A percentile compares a stretch with the other conserved stretches of the same genome.
Conservation (phyloP, 176 grass and related monocot species). For the Carex myosuroides region DNA sequence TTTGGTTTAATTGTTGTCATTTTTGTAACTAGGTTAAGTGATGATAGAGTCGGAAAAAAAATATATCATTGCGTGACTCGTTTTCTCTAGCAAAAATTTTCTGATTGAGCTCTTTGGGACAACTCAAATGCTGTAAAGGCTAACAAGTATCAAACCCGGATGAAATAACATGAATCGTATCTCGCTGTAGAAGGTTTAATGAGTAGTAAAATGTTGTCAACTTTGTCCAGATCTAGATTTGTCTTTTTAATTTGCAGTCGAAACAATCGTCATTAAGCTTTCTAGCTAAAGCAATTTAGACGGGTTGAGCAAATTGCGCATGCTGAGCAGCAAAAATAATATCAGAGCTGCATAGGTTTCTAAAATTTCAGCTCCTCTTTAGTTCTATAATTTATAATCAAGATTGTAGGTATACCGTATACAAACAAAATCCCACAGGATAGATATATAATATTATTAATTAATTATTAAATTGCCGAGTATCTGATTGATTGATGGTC, state of each 20-base stretch:
- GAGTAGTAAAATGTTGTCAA: neutral
- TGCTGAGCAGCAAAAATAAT: neutral
- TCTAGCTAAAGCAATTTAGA: no score
- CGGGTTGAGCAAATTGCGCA: no score
- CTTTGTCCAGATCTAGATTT: neutral
- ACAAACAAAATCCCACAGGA: constrained; percentile 3
- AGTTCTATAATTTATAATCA: no score
- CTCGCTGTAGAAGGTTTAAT: neutral
- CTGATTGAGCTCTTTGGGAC: neutral
- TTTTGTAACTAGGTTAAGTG: neutral
- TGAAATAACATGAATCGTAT: neutral
- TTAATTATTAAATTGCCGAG: neutral
- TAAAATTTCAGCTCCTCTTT: no score
- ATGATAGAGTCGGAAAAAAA: neutral
- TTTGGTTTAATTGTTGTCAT: neutral
- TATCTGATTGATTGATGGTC: neutral
- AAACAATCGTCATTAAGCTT: neutral
- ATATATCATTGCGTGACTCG: neutral
- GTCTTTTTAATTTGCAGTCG: neutral
- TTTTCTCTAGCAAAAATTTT: no score
- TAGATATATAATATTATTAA: neutral
- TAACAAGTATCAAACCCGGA: neutral
- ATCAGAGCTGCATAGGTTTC: neutral
- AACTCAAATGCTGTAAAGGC: neutral
- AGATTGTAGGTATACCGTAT: constrained; percentile 1